Evolutionary conservation across 495 filamentous ascomycete genomes (phyloP), one percentile per base, ranked within the genome.

Genomic region (Aspergillus diversus): DNA sequence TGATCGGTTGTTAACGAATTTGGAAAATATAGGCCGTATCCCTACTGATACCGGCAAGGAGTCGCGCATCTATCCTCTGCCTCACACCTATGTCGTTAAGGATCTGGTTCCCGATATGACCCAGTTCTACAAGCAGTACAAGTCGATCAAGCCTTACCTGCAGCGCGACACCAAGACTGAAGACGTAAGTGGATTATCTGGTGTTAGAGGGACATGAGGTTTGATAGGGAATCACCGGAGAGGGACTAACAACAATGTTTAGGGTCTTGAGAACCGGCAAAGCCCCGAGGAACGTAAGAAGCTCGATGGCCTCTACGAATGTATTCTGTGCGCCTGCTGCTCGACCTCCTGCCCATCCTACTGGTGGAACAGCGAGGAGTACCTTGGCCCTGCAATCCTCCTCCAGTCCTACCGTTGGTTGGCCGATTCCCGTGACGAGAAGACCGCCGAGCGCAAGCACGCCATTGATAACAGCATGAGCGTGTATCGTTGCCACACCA

Each of bases 81-180:
- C 95, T 65, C 95, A 99, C 84, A 99, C 93, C 75, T 99, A 97
- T 83, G 90, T 98, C 67, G 94, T 99, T 80, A 99, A 97, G 87
- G 95, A 99, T 74, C 85, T 99, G 64, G 94, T 99, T 12, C 94
- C 95, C 53, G 95, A 99, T 76, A 80, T 99, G 67, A 99, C 95
- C 67, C 90, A 91, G 63, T 97, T 99, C 88, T 99, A 99, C 90
- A 97, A 97, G 84, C 95, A 99, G 85, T 99, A 99, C 88, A 97
- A 97, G 81, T 97, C 94, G 27, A 97, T 99, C 82, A 96, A 99
- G 86, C 95, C 95, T 7, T 99, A 97, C 75, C 90, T 99, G 37
- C 95, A 97, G 80, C 84, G 92, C 65, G 87, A 92, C 63, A 93
- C 89, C 35, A 86, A 88, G 43, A 77, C 90, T 15, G 83, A 86